phyloP scores from a whole-genome alignment of 805 yeast genomes.

The Brettanomyces naardenensis region DNA sequence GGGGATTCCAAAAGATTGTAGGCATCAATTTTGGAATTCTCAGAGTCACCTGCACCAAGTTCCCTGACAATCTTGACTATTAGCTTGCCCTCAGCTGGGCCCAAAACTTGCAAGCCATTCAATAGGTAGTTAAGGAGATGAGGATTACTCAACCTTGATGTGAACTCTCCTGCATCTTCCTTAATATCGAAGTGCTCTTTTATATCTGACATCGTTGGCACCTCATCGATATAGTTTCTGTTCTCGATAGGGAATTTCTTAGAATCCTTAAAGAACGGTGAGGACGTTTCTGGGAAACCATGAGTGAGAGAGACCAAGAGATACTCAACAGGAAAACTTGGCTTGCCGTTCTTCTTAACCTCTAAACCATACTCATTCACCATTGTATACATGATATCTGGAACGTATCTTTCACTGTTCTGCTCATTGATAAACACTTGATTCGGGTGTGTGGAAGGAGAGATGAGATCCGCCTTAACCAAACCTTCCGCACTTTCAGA shows the following conservation, averaged over 20 bases:
- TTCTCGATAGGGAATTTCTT: slow-evolving; percentile 68
- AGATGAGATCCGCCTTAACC: slow-evolving; percentile 75
- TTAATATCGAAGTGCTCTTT: slow-evolving; percentile 34
- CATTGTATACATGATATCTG: slow-evolving; percentile 82
- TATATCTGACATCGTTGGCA: slow-evolving; percentile 57
- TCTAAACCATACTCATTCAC: slow-evolving; percentile 82
- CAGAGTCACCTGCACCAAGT: slow-evolving; percentile 32
- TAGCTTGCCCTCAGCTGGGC: slow-evolving; percentile 43
- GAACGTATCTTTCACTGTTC: slow-evolving; percentile 75
- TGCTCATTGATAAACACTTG: slow-evolving; percentile 74
- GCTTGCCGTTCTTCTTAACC: slow-evolving; percentile 83
- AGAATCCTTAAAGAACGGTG: slow-evolving; percentile 43
- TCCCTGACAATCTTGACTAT: slow-evolving; percentile 40
- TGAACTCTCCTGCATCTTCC: slow-evolving; percentile 14
- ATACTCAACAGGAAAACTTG: slow-evolving; percentile 90
- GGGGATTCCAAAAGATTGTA: slow-evolving; percentile 49
- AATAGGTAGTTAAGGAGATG: slow-evolving; percentile 59
- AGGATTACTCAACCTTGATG: slow-evolving; percentile 49
- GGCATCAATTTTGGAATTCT: slow-evolving; percentile 13
- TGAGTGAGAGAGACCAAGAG: slow-evolving; percentile 81
- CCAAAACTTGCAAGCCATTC: slow-evolving; percentile 47
- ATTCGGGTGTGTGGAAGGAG: slow-evolving; percentile 87
- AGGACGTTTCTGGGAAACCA: slow-evolving; percentile 70
- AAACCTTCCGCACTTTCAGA: slow-evolving; percentile 82
- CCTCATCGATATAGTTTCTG: slow-evolving; percentile 64